Conservation (phyloP, 768 basidiomycete genomes). For the Tulasnella calospora region DNA sequence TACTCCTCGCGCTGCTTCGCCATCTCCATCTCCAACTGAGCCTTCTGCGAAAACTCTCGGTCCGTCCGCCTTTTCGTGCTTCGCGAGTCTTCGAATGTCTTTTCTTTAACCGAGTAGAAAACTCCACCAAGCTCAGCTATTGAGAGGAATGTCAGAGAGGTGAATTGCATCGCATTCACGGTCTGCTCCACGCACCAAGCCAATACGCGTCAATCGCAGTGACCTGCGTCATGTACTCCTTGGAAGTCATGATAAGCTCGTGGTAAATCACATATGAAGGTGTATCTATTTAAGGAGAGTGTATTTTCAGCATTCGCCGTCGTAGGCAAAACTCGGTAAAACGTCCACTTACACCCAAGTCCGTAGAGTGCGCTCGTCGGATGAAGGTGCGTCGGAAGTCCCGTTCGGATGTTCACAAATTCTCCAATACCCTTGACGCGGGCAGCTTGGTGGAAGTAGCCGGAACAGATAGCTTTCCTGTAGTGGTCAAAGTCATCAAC, state of each 20-base stretch:
- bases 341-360: slow-evolving; percentile 69
- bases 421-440: slow-evolving; percentile 98
- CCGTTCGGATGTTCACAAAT: slow-evolving; percentile 95
- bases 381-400: slow-evolving; percentile 88
- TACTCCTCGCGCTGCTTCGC: slow-evolving; percentile 72
- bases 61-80: slow-evolving; percentile 65
- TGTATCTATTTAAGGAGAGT: slow-evolving; percentile 54
- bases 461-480: slow-evolving; percentile 94
- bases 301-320: neutral
- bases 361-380: slow-evolving; percentile 96
- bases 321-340: neutral
- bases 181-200: slow-evolving; percentile 60
- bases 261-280: slow-evolving; percentile 97
- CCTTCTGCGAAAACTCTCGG: slow-evolving; percentile 84
- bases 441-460: slow-evolving; percentile 98
- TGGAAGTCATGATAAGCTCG: slow-evolving; percentile 90
- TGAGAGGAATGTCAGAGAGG: slow-evolving; percentile 16
- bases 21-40: slow-evolving; percentile 90
- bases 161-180: neutral
- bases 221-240: slow-evolving; percentile 99
- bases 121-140: slow-evolving; percentile 90
- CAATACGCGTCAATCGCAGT: slow-evolving; percentile 96
- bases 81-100: slow-evolving; percentile 90
- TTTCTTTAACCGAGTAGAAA: slow-evolving; percentile 96
- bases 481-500: neutral